Evolutionary conservation across 2,329 filamentous ascomycete genomes (phyloP).

Genomic region (Fusarium sp.): DNA sequence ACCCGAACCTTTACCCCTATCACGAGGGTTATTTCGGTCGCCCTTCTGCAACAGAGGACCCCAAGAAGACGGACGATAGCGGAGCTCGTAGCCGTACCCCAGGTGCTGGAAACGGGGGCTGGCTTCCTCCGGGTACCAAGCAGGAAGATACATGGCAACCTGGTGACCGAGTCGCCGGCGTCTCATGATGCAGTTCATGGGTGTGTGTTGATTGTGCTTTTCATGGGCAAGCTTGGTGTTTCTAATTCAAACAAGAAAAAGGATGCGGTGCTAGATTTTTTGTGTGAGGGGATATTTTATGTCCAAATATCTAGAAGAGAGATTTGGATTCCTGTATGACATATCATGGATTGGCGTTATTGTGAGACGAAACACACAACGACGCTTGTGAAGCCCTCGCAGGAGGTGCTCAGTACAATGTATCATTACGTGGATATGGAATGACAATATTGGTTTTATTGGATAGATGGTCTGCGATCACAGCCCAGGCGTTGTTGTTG

Average conservation of each 20-base stretch:
- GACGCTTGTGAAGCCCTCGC: slow-evolving; percentile 12
- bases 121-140: slow-evolving; percentile 84
- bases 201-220: slow-evolving; percentile 10
- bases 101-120: slow-evolving; percentile 64
- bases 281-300: slow-evolving; percentile 8
- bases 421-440: slow-evolving; percentile 46
- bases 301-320: slow-evolving; percentile 33
- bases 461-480: slow-evolving; percentile 38
- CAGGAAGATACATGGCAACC: slow-evolving; percentile 86
- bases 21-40: slow-evolving; percentile 62
- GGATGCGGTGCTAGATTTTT: slow-evolving; percentile 21
- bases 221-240: slow-evolving; percentile 8
- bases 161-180: slow-evolving; percentile 53
- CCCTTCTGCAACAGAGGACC: slow-evolving; percentile 58
- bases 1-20: slow-evolving; percentile 57
- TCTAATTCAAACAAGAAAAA: slow-evolving; percentile 23
- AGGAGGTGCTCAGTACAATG: slow-evolving; percentile 30
- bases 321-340: slow-evolving; percentile 35
- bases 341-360: slow-evolving; percentile 44
- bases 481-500: slow-evolving; percentile 28
- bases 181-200: slow-evolving; percentile 30
- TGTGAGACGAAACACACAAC: slow-evolving; percentile 12
- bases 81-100: slow-evolving; percentile 56
- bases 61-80: slow-evolving; percentile 71
- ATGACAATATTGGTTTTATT: slow-evolving; percentile 34